phyloP scores from a whole-genome alignment of 257 asterid species.

The Rauvolfia tetraphylla region DNA sequence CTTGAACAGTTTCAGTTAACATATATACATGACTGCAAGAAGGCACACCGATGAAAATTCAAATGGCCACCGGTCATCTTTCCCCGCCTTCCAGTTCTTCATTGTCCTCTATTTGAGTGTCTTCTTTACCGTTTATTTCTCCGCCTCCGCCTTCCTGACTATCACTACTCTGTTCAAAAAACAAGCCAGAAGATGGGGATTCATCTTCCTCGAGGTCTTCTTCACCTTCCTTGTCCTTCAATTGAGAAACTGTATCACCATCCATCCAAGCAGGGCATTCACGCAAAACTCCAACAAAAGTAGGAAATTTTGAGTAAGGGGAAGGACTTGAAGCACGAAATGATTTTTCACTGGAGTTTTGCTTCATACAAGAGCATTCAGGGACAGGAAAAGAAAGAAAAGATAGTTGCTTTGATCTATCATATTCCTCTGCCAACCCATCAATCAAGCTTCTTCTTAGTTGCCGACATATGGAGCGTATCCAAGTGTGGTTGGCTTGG shows the following conservation, averaged over 20 bases:
- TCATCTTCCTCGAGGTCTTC: conserved; percentile 61
- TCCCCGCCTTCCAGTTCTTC: conserved; percentile 96
- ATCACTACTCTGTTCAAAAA: conserved; percentile 46
- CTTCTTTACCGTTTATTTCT: conserved; percentile 69
- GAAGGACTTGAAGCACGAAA: conserved; percentile 37
- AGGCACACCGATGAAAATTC: neutral
- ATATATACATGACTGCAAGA: conserved; percentile 5
- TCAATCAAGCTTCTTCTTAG: conserved; percentile 53
- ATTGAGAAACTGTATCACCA: conserved; percentile 22
- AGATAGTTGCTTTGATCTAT: conserved; percentile 44
- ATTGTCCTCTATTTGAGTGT: conserved; percentile 80
- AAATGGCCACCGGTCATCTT: conserved; percentile 33
- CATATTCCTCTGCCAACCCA: conserved; percentile 47
- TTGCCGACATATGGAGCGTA: conserved; percentile 53
- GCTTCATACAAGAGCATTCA: conserved; percentile 68
- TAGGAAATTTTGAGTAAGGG: conserved; percentile 27
- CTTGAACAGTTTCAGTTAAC: neutral
- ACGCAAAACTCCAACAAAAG: conserved; percentile 35
- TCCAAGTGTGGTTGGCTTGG: conserved; percentile 84
- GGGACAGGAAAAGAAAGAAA: conserved; percentile 82
- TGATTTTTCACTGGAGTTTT: conserved; percentile 23
- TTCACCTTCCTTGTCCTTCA: conserved; percentile 38
- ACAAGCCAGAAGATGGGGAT: conserved; percentile 44
- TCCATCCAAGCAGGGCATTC: conserved; percentile 78
- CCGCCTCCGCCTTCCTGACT: conserved; percentile 47